Evolutionary conservation across 2,329 filamentous ascomycete genomes (phyloP).

Genomic region (Nakataea oryzae): DNA sequence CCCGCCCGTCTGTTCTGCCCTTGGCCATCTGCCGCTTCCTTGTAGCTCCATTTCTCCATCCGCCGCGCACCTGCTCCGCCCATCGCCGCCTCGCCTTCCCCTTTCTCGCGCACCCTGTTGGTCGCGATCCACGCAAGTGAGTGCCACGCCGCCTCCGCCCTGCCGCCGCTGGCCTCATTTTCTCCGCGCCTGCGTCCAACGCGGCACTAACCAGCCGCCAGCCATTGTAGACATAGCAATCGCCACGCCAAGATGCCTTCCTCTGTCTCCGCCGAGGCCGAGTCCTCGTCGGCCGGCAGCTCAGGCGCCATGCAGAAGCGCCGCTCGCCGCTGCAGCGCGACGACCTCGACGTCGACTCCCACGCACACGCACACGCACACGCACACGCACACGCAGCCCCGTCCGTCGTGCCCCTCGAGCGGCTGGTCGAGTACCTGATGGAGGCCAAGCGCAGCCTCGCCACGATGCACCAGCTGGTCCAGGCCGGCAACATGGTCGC

Average conservation of each 20-base stretch:
- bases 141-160: not conserved
- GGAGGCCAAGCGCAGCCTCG: slow-evolving; percentile 76
- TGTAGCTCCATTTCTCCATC: not conserved
- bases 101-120: not conserved
- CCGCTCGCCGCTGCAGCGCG: slow-evolving; percentile 1
- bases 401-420: slow-evolving; percentile 46
- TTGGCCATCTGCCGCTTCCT: not conserved
- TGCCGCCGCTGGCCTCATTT: too few species aligned
- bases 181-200: not conserved
- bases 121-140: not conserved
- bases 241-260: not conserved
- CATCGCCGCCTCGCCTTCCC: not conserved
- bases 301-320: not conserved
- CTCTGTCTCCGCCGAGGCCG: slow-evolving; percentile 1
- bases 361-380: too few species aligned
- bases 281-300: not conserved
- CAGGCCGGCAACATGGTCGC: slow-evolving; percentile 81
- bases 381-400: too few species aligned
- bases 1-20: not conserved
- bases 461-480: slow-evolving; percentile 71
- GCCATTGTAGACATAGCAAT: not conserved
- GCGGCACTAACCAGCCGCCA: not conserved
- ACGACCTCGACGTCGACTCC: slow-evolving; percentile 21
- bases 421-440: slow-evolving; percentile 76
- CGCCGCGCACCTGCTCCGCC: not conserved